Conservation (phyloP, 805 yeast species). For the Candida odintsovae region DNA sequence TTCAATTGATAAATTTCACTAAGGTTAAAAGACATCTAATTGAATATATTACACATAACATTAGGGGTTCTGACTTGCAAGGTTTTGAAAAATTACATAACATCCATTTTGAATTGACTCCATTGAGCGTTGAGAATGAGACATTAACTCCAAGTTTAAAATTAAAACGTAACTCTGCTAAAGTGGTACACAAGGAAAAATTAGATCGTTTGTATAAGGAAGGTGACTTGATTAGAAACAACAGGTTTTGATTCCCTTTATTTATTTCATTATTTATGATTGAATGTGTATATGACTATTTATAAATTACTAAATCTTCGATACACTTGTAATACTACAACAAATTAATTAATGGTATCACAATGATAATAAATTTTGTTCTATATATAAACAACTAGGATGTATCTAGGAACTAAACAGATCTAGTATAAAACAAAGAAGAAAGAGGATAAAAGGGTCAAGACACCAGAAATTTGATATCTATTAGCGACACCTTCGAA, state of each 20-base stretch:
- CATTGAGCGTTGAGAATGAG: slow-evolving; percentile 52
- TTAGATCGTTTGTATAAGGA: slow-evolving; percentile 43
- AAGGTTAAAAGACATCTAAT: slow-evolving; percentile 2
- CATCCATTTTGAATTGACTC: slow-evolving; percentile 46
- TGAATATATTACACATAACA: neutral
- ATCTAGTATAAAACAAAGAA: neutral
- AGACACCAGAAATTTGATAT: neutral
- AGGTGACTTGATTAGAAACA: slow-evolving; percentile 27
- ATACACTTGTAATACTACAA: no score
- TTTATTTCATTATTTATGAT: neutral
- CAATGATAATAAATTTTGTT: no score
- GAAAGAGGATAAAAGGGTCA: neutral
- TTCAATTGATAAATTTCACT: slow-evolving; percentile 1
- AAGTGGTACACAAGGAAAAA: slow-evolving; percentile 34
- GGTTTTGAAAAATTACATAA: slow-evolving; percentile 63
- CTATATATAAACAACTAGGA: no score
- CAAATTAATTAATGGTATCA: neutral
- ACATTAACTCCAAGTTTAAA: slow-evolving; percentile 63
- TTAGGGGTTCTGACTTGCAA: slow-evolving; percentile 29
- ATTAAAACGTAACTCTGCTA: slow-evolving; percentile 45
- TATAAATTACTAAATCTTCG: no score
- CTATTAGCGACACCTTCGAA: slow-evolving; percentile 1
- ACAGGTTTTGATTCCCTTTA: neutral
- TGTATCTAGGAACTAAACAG: no score
- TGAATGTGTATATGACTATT: neutral